Evolutionary conservation across 1,284 basidiomycete species (phyloP), one percentile per base, ranked within the genome.

Genomic region (Athelia sp.): DNA sequence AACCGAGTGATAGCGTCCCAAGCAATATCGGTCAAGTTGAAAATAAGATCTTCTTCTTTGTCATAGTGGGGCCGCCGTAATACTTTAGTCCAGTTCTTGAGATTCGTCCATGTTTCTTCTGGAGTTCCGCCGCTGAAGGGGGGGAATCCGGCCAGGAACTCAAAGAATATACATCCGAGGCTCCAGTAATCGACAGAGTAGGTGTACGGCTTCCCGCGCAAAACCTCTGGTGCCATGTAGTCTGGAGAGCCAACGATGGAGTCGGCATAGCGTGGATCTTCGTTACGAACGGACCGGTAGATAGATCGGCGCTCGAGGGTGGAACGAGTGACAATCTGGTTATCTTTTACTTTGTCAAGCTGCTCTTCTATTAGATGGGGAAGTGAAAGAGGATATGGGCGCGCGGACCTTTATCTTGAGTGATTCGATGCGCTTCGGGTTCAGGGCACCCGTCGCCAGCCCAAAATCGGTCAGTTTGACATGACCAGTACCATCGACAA

Each of bases 401-500:
- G 22, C n/a, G 48, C 73, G 21, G 54, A 91, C 91, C 78, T 93
- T 96, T 62, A 92, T 78, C 73, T 90, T 95, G 55, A 99, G 76
- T 6, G 92, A 93, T 62, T 99, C 95, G 58, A 99, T 98, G 52
- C 93, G 86, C 57, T 84, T 89, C 0, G 97, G 97, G 67, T 96
- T 98, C 50, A 99, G 75, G 1, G 95, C 92, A 31, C 97, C 97
- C 1, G 97, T 97, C 1, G 97, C 97, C 13, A 99, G 78, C 44
- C 97, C 97, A 66, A 99, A 99, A 69, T 99, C 97, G 6, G 97
- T 99, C 43, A 99, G 75, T 70, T 99, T 99, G 66, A 99, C 96
- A 66, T 99, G 97, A 1, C 97, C 97, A 9, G 87, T 85, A 9
- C 89, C 81, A 63, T 99, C 97, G 36, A 99, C 90, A 45, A 99